These are phyloP conservation scores for Xerocomus alliaceus DNA, from an alignment of 1,284 basidiomycete genomes.

Conservation along the genomic window DNA sequence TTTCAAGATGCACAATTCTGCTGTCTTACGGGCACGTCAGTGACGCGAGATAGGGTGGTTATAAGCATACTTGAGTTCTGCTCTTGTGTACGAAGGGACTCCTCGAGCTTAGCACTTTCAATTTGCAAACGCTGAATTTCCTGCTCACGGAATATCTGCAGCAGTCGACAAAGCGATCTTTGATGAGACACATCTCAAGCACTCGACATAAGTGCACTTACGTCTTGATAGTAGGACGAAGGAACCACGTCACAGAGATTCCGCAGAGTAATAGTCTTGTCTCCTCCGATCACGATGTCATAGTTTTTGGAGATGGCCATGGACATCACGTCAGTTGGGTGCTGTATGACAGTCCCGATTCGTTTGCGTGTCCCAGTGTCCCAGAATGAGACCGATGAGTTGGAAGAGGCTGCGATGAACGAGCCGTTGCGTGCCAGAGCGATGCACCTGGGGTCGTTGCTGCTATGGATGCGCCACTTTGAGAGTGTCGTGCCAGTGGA, in stretches of 20 bases:
- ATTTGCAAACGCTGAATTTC: neutral
- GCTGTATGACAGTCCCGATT: neutral
- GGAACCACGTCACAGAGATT: neutral
- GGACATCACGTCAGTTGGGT: neutral
- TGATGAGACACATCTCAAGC: neutral
- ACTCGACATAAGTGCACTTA: neutral
- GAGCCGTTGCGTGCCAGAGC: neutral
- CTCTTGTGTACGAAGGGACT: neutral
- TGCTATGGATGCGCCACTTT: conserved; percentile 2
- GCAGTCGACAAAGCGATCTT: neutral
- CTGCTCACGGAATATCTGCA: conserved; percentile 1
- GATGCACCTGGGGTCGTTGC: neutral
- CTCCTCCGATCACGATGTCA: conserved; percentile 2
- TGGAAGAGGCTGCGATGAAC: conserved; percentile 4
- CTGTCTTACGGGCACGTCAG: conserved; percentile 2
- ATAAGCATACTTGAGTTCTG: neutral
- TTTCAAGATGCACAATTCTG: neutral
- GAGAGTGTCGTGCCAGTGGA: neutral
- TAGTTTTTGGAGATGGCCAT: conserved; percentile 10
- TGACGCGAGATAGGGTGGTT: too few species aligned
- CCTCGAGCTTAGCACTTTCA: neutral
- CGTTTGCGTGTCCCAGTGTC: conserved; percentile 1
- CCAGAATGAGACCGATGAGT: conserved; percentile 9
- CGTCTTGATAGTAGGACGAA: neutral
- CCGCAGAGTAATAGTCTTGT: neutral